A percentile compares a stretch with the other conserved stretches of the same genome.
phyloP scores from a whole-genome alignment of 2,329 filamentous ascomycete genomes.

The Calcarisporium arbuscula region DNA sequence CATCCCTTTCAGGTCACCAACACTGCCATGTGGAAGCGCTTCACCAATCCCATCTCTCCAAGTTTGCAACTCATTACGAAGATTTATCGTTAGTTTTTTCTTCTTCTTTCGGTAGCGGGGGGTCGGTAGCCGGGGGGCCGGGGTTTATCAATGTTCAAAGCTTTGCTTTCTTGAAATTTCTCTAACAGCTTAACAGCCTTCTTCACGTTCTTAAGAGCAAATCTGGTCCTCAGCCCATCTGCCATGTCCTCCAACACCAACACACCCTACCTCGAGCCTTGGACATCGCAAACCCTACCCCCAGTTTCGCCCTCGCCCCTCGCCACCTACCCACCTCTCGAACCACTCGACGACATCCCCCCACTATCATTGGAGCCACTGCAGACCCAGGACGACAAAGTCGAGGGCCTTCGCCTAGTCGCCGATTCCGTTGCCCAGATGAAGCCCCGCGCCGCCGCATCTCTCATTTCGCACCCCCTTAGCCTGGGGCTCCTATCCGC shows the following conservation, averaged over 20 bases:
- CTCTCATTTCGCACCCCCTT: conserved; percentile 58
- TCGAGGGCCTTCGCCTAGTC: conserved; percentile 64
- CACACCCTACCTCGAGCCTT: conserved; percentile 57
- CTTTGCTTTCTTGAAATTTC: background rate
- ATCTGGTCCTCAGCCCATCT: conserved; percentile 62
- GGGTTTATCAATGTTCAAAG: background rate
- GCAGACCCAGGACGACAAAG: conserved; percentile 50
- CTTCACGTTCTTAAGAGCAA: conserved; percentile 74
- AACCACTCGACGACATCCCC: conserved; percentile 42
- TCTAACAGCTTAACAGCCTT: conserved; percentile 52
- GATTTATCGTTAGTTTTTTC: too few relatives aligned
- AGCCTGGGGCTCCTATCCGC: conserved; percentile 41
- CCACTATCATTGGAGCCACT: conserved; percentile 57
- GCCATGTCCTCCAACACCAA: conserved; percentile 57
- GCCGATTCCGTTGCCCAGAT: conserved; percentile 81
- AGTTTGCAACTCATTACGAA: too few relatives aligned
- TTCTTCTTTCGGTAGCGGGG: too few relatives aligned
- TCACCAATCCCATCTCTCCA: background rate
- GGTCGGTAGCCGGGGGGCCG: too few relatives aligned
- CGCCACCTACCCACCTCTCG: conserved; percentile 40
- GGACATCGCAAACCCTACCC: conserved; percentile 26
- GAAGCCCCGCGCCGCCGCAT: conserved; percentile 58
- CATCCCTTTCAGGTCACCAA: too few relatives aligned
- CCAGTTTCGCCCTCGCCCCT: conserved; percentile 48
- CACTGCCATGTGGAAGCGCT: background rate